phyloP scores from a whole-genome alignment of 1,284 basidiomycete species.

The Tetrapyrgos nigripes region DNA sequence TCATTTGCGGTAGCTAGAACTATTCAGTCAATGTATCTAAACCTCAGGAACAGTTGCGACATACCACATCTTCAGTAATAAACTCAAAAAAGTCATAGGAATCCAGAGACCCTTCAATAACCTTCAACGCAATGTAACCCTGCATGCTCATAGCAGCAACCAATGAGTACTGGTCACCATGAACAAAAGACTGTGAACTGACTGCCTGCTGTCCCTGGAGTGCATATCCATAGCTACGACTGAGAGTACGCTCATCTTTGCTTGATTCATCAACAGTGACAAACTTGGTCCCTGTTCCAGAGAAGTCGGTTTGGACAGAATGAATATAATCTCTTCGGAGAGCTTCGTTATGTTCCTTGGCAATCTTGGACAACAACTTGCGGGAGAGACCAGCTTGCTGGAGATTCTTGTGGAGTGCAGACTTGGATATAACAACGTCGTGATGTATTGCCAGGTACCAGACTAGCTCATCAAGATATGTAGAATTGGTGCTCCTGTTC shows the following conservation, averaged over 20 bases:
- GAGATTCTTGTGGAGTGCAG: slow-evolving; percentile 14
- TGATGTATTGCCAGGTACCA: slow-evolving; percentile 18
- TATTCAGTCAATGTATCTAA: background rate
- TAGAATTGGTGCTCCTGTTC: too few relatives aligned
- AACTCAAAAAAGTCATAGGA: slow-evolving; percentile 28
- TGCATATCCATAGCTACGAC: slow-evolving; percentile 3
- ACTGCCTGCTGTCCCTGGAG: slow-evolving; percentile 18
- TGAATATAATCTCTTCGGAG: background rate
- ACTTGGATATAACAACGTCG: slow-evolving; percentile 14
- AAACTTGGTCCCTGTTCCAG: slow-evolving; percentile 4
- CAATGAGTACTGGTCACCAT: slow-evolving; percentile 27
- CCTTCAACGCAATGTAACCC: slow-evolving; percentile 28
- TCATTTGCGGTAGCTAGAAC: slow-evolving; percentile 10
- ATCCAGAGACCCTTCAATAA: slow-evolving; percentile 33
- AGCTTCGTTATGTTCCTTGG: slow-evolving; percentile 7
- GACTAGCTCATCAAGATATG: slow-evolving; percentile 15
- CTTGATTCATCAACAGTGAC: slow-evolving; percentile 10
- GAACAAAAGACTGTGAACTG: slow-evolving; percentile 23
- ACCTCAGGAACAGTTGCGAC: slow-evolving; percentile 1
- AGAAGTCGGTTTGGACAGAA: background rate
- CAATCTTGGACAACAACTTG: slow-evolving; percentile 17
- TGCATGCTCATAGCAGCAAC: slow-evolving; percentile 27
- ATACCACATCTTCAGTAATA: slow-evolving; percentile 31
- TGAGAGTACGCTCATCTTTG: background rate
- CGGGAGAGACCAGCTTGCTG: slow-evolving; percentile 11